A percentile compares a stretch with the other conserved stretches of the same genome.
phyloP scores from a whole-genome alignment of 768 basidiomycete species.

The Pleurotus pulmonarius region DNA sequence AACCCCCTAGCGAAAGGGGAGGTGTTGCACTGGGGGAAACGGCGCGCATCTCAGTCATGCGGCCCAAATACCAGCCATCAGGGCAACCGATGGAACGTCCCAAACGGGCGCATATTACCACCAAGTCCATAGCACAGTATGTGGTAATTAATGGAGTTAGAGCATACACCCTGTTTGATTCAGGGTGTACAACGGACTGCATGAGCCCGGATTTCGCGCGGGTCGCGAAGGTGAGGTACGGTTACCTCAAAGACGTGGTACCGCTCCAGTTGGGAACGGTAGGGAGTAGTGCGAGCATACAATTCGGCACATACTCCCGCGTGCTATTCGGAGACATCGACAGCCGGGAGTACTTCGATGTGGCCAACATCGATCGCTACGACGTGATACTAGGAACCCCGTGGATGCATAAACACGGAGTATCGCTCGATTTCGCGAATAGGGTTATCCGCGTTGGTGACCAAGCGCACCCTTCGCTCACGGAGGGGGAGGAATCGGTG shows the following conservation, averaged over 20 bases:
- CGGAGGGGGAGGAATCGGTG: background rate
- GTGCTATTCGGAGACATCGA: slow-evolving; percentile 9
- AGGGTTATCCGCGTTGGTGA: background rate
- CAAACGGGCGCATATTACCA: too few species aligned
- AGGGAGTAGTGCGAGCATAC: slow-evolving; percentile 13
- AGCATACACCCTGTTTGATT: slow-evolving; percentile 19
- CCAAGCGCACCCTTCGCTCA: background rate
- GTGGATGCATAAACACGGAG: slow-evolving; percentile 22
- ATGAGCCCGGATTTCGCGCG: slow-evolving; percentile 16
- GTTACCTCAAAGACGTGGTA: slow-evolving; percentile 7
- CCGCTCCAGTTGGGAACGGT: slow-evolving; percentile 12
- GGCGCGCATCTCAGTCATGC: too few species aligned
- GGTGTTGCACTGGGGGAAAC: too few species aligned
- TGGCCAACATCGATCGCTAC: slow-evolving; percentile 32
- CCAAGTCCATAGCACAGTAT: too few species aligned
- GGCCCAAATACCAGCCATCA: too few species aligned
- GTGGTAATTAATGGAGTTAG: slow-evolving; percentile 3
- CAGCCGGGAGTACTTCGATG: slow-evolving; percentile 20
- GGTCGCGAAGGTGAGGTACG: background rate
- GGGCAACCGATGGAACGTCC: too few species aligned
- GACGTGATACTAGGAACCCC: slow-evolving; percentile 31
- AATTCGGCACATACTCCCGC: slow-evolving; percentile 17
- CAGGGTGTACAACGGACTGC: slow-evolving; percentile 17
- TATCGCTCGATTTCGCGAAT: slow-evolving; percentile 18
- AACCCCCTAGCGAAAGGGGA: too few species aligned